Conservation (phyloP, 1,284 basidiomycete species). For the Trichosporon faecale region DNA sequence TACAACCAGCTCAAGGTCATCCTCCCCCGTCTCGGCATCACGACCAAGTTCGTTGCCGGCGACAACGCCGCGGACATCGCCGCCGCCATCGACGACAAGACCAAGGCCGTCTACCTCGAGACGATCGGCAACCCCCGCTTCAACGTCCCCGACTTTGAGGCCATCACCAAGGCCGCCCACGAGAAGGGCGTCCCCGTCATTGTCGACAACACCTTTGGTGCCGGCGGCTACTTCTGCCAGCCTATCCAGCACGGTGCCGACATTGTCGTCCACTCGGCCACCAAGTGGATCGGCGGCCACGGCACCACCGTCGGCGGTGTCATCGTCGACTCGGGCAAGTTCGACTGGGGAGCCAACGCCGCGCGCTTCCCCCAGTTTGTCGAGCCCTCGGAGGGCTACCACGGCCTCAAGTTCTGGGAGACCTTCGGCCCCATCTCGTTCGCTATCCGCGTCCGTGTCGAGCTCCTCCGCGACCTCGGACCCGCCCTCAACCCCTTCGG, state of each 20-base stretch:
- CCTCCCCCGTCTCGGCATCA: constrained; percentile 57
- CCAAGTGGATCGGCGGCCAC: constrained; percentile 89
- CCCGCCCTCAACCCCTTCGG: constrained; percentile 73
- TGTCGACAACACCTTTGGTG: constrained; percentile 88
- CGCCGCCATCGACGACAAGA: constrained; percentile 60
- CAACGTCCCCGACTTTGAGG: constrained; percentile 67
- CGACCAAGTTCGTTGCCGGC: constrained; percentile 69
- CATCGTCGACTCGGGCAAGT: constrained; percentile 76
- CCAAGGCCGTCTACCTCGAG: constrained; percentile 71
- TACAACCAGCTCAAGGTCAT: constrained; percentile 81
- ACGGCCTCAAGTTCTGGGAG: constrained; percentile 70
- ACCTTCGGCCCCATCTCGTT: constrained; percentile 60
- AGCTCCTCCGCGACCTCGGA: constrained; percentile 72
- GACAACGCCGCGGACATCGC: constrained; percentile 64
- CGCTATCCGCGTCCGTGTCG: constrained; percentile 53
- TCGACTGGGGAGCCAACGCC: constrained; percentile 81
- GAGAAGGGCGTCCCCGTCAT: constrained; percentile 24
- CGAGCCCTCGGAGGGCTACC: constrained; percentile 75
- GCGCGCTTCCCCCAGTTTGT: constrained; percentile 65
- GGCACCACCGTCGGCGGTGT: constrained; percentile 84
- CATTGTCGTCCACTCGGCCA: constrained; percentile 80
- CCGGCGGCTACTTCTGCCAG: constrained; percentile 59
- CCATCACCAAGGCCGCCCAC: constrained; percentile 62
- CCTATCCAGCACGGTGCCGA: constrained; percentile 61
- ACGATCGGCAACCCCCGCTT: constrained; percentile 83